phyloP scores from a whole-genome alignment of 148 eudicot genomes.

The Polygonum maritimum region DNA sequence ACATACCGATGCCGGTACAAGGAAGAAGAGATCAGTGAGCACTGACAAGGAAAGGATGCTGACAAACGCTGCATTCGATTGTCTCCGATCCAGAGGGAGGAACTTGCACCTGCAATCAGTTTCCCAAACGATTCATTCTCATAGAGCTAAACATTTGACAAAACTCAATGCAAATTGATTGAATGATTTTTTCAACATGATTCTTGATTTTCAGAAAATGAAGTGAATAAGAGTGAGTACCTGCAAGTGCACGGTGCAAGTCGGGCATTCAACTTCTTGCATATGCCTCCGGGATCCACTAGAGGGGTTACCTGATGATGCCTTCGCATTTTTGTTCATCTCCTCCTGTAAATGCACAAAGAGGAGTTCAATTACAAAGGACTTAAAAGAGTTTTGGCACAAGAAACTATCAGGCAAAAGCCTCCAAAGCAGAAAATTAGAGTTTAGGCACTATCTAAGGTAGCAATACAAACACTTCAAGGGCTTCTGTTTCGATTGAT shows the following conservation, averaged over 20 bases:
- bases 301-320: not conserved
- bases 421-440: not conserved
- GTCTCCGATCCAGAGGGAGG: constrained; percentile 92
- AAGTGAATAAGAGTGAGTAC: constrained; percentile 20
- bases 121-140: not conserved
- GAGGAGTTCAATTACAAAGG: not conserved
- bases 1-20: not conserved
- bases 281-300: constrained; percentile 49
- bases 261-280: constrained; percentile 99
- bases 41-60: constrained; percentile 85
- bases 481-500: not conserved
- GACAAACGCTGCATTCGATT: constrained; percentile 96
- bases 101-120: constrained; percentile 63
- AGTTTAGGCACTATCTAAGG: not conserved
- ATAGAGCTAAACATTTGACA: not conserved
- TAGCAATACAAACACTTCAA: not conserved
- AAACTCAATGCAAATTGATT: not conserved
- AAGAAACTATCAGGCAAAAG: not conserved
- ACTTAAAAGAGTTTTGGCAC: not conserved
- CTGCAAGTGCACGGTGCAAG: constrained; percentile 97
- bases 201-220: not conserved
- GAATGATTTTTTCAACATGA: not conserved
- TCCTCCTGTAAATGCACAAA: not conserved
- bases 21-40: constrained; percentile 32
- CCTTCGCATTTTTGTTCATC: not conserved